Evolutionary conservation across 352 stramenopile genomes (phyloP).

Genomic region (Phytopythium kandeliae): DNA sequence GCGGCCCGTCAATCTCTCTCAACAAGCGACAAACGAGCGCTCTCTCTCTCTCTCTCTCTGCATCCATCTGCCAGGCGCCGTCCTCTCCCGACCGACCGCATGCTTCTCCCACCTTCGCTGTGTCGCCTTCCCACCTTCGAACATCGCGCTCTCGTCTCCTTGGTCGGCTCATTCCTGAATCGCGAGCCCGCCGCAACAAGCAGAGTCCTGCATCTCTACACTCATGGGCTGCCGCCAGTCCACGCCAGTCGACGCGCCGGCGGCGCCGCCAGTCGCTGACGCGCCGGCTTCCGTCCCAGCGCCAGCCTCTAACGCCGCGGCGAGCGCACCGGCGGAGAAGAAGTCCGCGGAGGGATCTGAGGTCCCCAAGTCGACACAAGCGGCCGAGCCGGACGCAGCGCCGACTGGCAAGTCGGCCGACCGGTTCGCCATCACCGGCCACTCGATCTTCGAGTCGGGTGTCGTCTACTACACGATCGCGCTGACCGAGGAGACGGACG

Average conservation of each 20-base stretch:
- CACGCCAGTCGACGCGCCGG: neutral
- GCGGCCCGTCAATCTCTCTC: too few species aligned
- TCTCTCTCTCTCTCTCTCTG: neutral
- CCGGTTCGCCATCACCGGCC: constrained; percentile 26
- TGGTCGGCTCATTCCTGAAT: too few species aligned
- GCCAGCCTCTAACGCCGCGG: too few species aligned
- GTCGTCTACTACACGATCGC: constrained; percentile 72
- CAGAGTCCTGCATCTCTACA: neutral
- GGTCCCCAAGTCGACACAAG: neutral
- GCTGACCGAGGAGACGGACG: constrained; percentile 17
- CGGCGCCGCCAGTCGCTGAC: neutral
- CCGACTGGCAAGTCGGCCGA: neutral
- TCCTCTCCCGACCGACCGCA: too few species aligned
- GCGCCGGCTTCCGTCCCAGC: neutral
- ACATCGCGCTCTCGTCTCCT: too few species aligned
- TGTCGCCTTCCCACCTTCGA: too few species aligned
- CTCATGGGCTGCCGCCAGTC: constrained; percentile 6
- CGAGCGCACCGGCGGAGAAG: neutral
- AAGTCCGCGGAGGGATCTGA: neutral
- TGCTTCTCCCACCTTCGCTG: too few species aligned
- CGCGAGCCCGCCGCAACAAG: neutral
- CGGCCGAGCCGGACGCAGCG: too few species aligned
- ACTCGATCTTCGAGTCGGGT: constrained; percentile 56
- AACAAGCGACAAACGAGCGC: neutral
- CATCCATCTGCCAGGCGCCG: neutral